These are phyloP conservation scores for Ceratocystis albifundus DNA, from an alignment of 2,329 filamentous ascomycete species.

Conservation along the genomic window DNA sequence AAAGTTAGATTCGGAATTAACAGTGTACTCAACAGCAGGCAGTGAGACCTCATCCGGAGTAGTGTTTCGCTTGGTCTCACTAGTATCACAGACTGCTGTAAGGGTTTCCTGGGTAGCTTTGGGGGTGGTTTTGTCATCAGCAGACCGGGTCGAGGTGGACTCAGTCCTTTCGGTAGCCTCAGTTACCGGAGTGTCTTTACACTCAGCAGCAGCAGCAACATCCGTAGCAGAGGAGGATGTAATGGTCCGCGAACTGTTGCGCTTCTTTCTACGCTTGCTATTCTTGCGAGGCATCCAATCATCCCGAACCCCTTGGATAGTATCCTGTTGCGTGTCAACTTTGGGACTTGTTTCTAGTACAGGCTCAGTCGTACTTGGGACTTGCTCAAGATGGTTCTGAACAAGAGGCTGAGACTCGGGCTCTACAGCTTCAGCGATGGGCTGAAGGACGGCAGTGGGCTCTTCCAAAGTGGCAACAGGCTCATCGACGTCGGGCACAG, in stretches of 20 bases:
- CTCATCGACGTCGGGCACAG: neutral
- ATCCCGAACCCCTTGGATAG: conserved; percentile 12
- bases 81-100: neutral
- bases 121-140: neutral
- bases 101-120: neutral
- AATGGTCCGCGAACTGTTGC: conserved; percentile 1
- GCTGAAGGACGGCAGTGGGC: neutral
- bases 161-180: neutral
- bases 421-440: neutral
- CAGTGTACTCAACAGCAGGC: neutral
- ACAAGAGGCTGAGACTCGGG: neutral
- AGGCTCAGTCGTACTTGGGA: neutral
- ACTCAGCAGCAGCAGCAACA: neutral
- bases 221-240: neutral
- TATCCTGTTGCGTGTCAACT: neutral
- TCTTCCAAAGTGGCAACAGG: neutral
- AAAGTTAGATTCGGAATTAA: neutral
- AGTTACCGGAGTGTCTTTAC: too few species aligned
- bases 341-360: neutral
- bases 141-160: neutral
- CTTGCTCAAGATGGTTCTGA: neutral
- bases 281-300: conserved; percentile 20
- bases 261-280: conserved; percentile 15
- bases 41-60: neutral
- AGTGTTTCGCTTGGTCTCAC: neutral